phyloP scores from a whole-genome alignment of 2,329 filamentous ascomycete genomes.

The Talaromyces sp. region DNA sequence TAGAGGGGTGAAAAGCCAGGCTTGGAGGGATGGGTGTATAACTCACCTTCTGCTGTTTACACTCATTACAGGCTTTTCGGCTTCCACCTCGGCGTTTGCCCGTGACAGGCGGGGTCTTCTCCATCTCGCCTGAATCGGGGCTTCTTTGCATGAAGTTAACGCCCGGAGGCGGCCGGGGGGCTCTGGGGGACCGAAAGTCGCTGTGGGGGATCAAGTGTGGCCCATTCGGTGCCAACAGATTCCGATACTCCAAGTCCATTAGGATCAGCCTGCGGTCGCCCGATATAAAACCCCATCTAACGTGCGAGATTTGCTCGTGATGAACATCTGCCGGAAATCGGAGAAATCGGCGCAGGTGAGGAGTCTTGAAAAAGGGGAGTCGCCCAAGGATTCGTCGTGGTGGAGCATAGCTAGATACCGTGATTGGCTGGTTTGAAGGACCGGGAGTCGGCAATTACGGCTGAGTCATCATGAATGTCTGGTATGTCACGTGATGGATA shows the following conservation, averaged over 20 bases:
- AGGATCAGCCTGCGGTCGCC: slow-evolving; percentile 31
- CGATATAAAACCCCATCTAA: slow-evolving; percentile 34
- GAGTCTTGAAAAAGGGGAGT: background rate
- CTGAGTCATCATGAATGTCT: background rate
- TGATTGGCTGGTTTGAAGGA: background rate
- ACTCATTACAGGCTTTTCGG: slow-evolving; percentile 66
- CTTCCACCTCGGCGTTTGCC: slow-evolving; percentile 46
- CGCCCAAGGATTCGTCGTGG: slow-evolving; percentile 5
- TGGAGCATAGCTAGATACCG: background rate
- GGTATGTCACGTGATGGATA: background rate
- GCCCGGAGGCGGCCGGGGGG: slow-evolving; percentile 34
- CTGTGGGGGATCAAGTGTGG: slow-evolving; percentile 33
- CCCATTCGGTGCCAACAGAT: slow-evolving; percentile 39
- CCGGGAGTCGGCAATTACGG: background rate
- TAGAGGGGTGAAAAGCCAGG: no score
- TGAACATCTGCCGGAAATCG: slow-evolving; percentile 42
- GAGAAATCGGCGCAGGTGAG: slow-evolving; percentile 30
- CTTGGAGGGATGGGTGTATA: slow-evolving; percentile 9
- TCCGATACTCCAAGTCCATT: slow-evolving; percentile 42
- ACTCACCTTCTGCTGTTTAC: slow-evolving; percentile 67
- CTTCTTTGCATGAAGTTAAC: slow-evolving; percentile 35
- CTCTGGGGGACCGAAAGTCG: slow-evolving; percentile 41
- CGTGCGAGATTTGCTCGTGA: slow-evolving; percentile 25
- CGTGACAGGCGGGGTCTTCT: slow-evolving; percentile 51
- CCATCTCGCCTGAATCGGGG: slow-evolving; percentile 41